Evolutionary conservation across 805 yeast species (phyloP).

Genomic region (Martiniozyma abietophila): DNA sequence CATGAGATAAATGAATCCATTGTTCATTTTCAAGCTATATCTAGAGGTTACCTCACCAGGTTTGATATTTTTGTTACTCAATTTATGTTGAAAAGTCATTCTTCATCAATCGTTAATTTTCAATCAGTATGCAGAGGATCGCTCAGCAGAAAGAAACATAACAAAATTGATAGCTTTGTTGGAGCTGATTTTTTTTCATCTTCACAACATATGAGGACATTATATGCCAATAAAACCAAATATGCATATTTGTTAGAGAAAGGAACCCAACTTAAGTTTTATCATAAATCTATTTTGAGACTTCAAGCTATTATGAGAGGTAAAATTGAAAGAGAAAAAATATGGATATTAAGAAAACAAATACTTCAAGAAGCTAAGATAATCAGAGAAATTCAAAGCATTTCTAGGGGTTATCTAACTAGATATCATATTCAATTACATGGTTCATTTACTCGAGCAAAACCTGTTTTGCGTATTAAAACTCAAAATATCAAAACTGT

Average conservation of each 20-base stretch:
- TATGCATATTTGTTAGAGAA: constrained; percentile 15
- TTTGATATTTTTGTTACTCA: constrained; percentile 53
- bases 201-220: constrained; percentile 32
- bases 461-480: no score
- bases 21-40: constrained; percentile 51
- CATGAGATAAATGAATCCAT: constrained; percentile 7
- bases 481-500: not conserved
- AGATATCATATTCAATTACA: not conserved
- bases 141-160: constrained; percentile 5
- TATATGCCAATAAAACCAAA: constrained; percentile 23
- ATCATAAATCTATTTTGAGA: constrained; percentile 17
- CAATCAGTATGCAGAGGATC: constrained; percentile 46
- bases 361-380: constrained; percentile 17
- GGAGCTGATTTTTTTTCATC: constrained; percentile 7
- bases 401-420: constrained; percentile 31
- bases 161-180: not conserved
- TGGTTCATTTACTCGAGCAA: not conserved
- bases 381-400: constrained; percentile 32
- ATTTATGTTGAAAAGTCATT: constrained; percentile 51
- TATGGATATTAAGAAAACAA: constrained; percentile 13
- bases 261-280: constrained; percentile 12
- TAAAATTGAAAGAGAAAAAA: constrained; percentile 13
- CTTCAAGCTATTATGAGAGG: constrained; percentile 33
- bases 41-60: constrained; percentile 61
- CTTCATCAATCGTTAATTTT: constrained; percentile 38